Percentiles rank a stretch among this genome's conserved stretches.
Conservation (phyloP, 495 filamentous ascomycete species). For the Podospora bellae-mahoneyi region DNA sequence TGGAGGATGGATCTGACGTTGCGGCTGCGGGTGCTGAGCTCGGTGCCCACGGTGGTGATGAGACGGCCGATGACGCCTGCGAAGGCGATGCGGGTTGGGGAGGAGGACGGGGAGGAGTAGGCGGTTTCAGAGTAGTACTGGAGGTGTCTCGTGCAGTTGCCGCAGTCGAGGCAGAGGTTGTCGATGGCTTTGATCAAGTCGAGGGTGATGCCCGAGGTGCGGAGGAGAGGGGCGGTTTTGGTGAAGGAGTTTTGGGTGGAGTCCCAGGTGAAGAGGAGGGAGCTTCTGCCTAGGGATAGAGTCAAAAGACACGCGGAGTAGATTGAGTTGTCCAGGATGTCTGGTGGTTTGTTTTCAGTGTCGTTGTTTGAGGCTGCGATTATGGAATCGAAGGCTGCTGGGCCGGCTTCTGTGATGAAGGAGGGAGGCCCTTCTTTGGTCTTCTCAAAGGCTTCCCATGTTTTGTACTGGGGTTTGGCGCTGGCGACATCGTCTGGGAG, state of each 20-base stretch:
- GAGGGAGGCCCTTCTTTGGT: constrained; percentile 26
- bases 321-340: constrained; percentile 42
- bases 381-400: constrained; percentile 67
- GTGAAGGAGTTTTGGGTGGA: constrained; percentile 54
- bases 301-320: constrained; percentile 63
- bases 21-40: constrained; percentile 45
- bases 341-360: constrained; percentile 19
- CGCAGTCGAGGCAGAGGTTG: constrained; percentile 55
- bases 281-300: constrained; percentile 77
- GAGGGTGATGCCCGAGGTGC: constrained; percentile 67
- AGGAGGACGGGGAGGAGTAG: constrained; percentile 42
- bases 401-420: constrained; percentile 77
- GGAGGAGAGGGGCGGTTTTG: constrained; percentile 51
- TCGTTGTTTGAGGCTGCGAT: constrained; percentile 36
- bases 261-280: constrained; percentile 72
- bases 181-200: constrained; percentile 56
- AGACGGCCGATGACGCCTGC: constrained; percentile 56
- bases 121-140: constrained; percentile 50
- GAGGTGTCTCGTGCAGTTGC: constrained; percentile 54
- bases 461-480: constrained; percentile 49
- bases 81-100: constrained; percentile 57
- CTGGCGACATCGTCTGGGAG: constrained; percentile 29
- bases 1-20: constrained; percentile 59
- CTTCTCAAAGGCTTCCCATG: constrained; percentile 69
- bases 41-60: constrained; percentile 53